Evolutionary conservation across 2,329 filamentous ascomycete genomes (phyloP).

Genomic region (Trichophyton verrucosum): DNA sequence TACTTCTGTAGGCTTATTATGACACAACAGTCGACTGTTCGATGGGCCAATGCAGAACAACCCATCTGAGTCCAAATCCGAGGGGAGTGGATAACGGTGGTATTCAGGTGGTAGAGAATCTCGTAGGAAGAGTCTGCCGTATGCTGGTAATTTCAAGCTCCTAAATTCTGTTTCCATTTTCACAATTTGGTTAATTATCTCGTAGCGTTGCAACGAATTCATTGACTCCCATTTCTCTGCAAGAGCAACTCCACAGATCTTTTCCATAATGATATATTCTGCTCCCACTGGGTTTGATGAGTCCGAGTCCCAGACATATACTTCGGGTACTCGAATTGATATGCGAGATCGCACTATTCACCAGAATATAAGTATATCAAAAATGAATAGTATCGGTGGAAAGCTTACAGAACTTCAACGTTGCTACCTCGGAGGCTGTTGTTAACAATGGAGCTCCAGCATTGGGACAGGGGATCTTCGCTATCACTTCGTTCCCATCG

Average conservation of each 20-base stretch:
- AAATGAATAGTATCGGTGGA: background rate
- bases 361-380: background rate
- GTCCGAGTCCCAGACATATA: slow-evolving; percentile 14
- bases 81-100: no score
- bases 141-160: background rate
- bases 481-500: slow-evolving; percentile 9
- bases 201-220: slow-evolving; percentile 13
- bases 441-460: slow-evolving; percentile 12
- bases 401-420: slow-evolving; percentile 3
- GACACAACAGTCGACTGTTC: slow-evolving; percentile 21
- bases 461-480: slow-evolving; percentile 14
- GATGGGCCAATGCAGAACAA: slow-evolving; percentile 28
- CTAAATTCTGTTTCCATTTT: slow-evolving; percentile 14
- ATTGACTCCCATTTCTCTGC: slow-evolving; percentile 14
- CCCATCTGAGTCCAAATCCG: slow-evolving; percentile 9
- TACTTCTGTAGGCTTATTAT: slow-evolving; percentile 19
- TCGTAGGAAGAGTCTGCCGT: no score
- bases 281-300: slow-evolving; percentile 13
- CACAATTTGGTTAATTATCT: slow-evolving; percentile 14
- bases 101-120: background rate
- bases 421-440: slow-evolving; percentile 18
- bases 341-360: background rate
- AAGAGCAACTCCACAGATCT: slow-evolving; percentile 12
- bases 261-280: slow-evolving; percentile 18
- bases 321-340: slow-evolving; percentile 13